These are phyloP conservation scores for Trichoderma arundinaceum DNA, from an alignment of 2,329 filamentous ascomycete species.

Conservation along the genomic window DNA sequence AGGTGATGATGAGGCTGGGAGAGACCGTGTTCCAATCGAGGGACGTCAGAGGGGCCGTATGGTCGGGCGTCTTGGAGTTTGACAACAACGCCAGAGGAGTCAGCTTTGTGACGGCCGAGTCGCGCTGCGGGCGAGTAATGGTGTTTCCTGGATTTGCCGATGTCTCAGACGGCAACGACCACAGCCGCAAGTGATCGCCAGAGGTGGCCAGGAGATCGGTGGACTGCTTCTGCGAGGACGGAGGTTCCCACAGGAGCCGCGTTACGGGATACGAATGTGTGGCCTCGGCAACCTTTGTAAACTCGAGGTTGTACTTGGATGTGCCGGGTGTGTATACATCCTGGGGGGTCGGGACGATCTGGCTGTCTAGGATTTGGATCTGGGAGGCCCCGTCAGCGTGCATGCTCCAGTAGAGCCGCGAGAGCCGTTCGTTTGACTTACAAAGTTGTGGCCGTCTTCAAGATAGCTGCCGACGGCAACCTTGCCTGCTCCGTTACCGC, in stretches of 20 bases:
- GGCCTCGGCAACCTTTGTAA: conserved; percentile 91
- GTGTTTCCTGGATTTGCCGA: conserved; percentile 65
- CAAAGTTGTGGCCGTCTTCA: conserved; percentile 98
- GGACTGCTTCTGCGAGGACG: conserved; percentile 91
- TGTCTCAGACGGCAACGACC: conserved; percentile 82
- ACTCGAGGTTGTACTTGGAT: conserved; percentile 80
- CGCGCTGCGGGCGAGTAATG: conserved; percentile 64
- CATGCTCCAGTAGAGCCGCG: neutral
- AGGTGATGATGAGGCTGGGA: conserved; percentile 96
- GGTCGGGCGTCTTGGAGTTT: conserved; percentile 97
- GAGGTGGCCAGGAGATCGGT: conserved; percentile 95
- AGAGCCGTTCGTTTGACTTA: conserved; percentile 50
- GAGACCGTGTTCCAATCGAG: conserved; percentile 98
- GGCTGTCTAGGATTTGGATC: conserved; percentile 97
- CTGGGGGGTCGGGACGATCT: conserved; percentile 72
- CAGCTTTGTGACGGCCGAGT: conserved; percentile 73
- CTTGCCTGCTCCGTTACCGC: conserved; percentile 82
- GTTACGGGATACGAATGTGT: conserved; percentile 98
- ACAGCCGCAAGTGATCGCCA: conserved; percentile 89
- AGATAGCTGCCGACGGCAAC: conserved; percentile 94
- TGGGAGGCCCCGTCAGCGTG: conserved; percentile 45
- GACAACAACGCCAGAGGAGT: conserved; percentile 91
- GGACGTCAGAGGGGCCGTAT: conserved; percentile 94
- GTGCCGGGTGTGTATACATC: conserved; percentile 72
- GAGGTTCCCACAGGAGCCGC: conserved; percentile 92